A percentile compares a stretch with the other conserved stretches of the same genome.
phyloP scores from a whole-genome alignment of 192 early-diverging fungal genomes.

The Coemansia sp. region DNA sequence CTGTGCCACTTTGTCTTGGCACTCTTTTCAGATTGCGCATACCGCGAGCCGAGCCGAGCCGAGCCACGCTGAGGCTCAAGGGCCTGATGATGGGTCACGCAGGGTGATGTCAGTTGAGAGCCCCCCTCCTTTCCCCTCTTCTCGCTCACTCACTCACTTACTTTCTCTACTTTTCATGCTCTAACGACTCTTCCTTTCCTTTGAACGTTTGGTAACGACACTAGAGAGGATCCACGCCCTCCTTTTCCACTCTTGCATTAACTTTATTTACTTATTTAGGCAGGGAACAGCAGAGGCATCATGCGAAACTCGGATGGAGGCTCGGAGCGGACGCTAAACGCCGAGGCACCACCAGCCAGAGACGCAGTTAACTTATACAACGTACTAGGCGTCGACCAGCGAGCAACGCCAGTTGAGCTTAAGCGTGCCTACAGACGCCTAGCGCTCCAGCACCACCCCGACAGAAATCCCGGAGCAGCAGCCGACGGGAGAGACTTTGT shows the following conservation, averaged over 20 bases:
- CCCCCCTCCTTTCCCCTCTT: no score
- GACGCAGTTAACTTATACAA: constrained; percentile 78
- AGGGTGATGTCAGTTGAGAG: background rate
- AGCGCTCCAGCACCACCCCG: constrained; percentile 88
- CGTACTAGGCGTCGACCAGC: constrained; percentile 70
- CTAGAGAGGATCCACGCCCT: background rate
- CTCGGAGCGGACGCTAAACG: constrained; percentile 30
- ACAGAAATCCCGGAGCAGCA: constrained; percentile 74
- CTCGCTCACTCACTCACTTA: no score
- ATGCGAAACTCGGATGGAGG: constrained; percentile 25
- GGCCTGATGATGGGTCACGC: background rate
- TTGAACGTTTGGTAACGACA: background rate
- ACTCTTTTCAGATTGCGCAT: no score
- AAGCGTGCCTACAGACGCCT: constrained; percentile 78
- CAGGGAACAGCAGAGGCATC: constrained; percentile 3
- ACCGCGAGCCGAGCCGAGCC: no score
- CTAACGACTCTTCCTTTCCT: background rate
- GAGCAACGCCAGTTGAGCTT: constrained; percentile 70
- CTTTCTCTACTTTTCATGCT: background rate
- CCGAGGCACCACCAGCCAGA: background rate
- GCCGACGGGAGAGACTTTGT: constrained; percentile 75
- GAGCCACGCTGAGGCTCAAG: no score
- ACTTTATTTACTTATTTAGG: background rate
- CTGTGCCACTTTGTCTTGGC: no score
- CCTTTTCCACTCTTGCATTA: background rate